Conservation (phyloP, 768 basidiomycete species). For the Amanita molliuscula region DNA sequence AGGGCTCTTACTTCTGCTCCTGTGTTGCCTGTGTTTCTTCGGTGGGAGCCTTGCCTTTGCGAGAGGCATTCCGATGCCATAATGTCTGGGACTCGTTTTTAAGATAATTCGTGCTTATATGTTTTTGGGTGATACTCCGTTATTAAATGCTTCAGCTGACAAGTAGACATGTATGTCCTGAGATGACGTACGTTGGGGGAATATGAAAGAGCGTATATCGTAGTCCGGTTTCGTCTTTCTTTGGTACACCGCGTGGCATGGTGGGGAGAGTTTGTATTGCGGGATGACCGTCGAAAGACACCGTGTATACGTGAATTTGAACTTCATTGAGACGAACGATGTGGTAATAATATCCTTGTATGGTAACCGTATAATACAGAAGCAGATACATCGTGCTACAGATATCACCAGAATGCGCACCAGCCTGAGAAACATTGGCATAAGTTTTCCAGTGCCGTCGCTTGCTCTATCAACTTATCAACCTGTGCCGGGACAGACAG, state of each 20-base stretch:
- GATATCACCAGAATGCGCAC: slow-evolving; percentile 71
- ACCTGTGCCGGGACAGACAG: slow-evolving; percentile 80
- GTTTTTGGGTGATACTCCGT: slow-evolving; percentile 67
- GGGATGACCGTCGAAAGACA: background rate
- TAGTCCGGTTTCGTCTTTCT: slow-evolving; percentile 74
- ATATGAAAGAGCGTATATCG: slow-evolving; percentile 76
- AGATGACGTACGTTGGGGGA: slow-evolving; percentile 49
- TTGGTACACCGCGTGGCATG: slow-evolving; percentile 80
- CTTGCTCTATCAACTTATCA: slow-evolving; percentile 86
- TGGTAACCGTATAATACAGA: slow-evolving; percentile 13
- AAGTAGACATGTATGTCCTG: background rate
- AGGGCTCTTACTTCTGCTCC: slow-evolving; percentile 37
- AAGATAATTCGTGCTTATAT: slow-evolving; percentile 67
- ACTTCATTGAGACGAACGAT: background rate
- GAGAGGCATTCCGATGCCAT: slow-evolving; percentile 59
- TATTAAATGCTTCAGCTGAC: background rate
- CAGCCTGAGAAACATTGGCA: slow-evolving; percentile 97
- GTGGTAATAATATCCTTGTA: slow-evolving; percentile 7
- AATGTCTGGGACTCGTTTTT: slow-evolving; percentile 66
- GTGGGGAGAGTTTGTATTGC: background rate
- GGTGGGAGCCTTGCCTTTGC: slow-evolving; percentile 34
- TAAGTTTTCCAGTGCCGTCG: slow-evolving; percentile 88
- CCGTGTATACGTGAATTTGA: background rate
- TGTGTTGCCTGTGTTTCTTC: slow-evolving; percentile 26
- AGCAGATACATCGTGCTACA: background rate